A percentile compares a stretch with the other conserved stretches of the same genome.
These are phyloP conservation scores for Neurospora sp. DNA, from an alignment of 495 filamentous ascomycete genomes.

Conservation along the genomic window DNA sequence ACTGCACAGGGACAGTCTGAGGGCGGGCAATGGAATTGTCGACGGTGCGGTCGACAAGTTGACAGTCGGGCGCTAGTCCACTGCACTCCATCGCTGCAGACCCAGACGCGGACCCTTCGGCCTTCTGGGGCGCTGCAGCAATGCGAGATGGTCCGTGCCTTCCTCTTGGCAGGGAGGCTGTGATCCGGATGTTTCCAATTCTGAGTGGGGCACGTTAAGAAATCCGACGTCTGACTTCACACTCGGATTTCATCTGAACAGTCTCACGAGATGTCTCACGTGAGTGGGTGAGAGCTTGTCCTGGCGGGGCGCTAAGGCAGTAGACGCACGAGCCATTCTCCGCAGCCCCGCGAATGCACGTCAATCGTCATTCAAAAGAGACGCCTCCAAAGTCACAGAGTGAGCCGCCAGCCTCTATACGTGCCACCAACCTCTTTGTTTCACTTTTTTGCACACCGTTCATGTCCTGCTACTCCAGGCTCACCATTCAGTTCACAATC, in stretches of 20 bases:
- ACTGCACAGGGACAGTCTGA: not conserved
- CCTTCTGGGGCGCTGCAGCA: slow-evolving; percentile 3
- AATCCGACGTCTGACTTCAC: not conserved
- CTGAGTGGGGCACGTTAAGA: not conserved
- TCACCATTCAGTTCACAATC: not conserved
- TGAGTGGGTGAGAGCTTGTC: not conserved
- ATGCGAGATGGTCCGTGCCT: slow-evolving; percentile 17
- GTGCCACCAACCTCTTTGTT: not conserved
- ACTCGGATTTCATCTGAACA: not conserved
- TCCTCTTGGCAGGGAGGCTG: slow-evolving; percentile 21
- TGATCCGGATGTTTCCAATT: not conserved
- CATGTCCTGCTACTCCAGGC: not conserved
- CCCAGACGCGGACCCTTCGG: slow-evolving; percentile 22
- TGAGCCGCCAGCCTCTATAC: not conserved
- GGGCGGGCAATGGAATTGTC: not conserved
- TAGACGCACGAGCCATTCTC: not conserved
- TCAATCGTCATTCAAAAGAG: not conserved
- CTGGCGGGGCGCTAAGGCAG: not conserved
- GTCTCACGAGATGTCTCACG: not conserved
- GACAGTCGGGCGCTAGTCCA: not conserved
- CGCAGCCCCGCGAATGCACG: not conserved
- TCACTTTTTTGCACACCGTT: not conserved
- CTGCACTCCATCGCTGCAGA: not conserved
- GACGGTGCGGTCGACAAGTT: not conserved
- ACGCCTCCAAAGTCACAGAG: not conserved